A percentile compares a stretch with the other conserved stretches of the same genome.
phyloP scores from a whole-genome alignment of 208 protist species.

The Trypanosomatidae sp. region DNA sequence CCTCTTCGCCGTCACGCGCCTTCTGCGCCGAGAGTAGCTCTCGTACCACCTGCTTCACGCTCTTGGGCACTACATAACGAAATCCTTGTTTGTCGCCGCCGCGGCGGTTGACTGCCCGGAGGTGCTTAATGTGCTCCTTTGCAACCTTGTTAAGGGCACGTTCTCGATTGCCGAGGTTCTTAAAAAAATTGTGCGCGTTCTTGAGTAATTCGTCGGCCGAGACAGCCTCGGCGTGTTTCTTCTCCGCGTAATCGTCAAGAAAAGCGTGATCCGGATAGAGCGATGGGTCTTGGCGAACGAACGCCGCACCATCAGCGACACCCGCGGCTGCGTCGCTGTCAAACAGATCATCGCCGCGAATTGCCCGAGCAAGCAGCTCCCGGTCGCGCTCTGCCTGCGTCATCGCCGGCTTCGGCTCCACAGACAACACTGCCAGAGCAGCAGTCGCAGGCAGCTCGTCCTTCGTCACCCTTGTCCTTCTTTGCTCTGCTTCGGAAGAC shows the following conservation, averaged over 20 bases:
- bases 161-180: constrained; percentile 61
- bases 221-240: constrained; percentile 57
- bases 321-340: not conserved
- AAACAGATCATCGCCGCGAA: constrained; percentile 42
- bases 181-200: constrained; percentile 81
- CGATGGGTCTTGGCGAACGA: constrained; percentile 28
- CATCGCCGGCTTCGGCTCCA: not conserved
- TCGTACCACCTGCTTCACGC: constrained; percentile 67
- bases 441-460: not conserved
- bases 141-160: constrained; percentile 55
- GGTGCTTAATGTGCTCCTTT: constrained; percentile 47
- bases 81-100: constrained; percentile 91
- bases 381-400: constrained; percentile 28
- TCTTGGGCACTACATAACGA: constrained; percentile 81
- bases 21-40: constrained; percentile 55
- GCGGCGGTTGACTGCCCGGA: constrained; percentile 77
- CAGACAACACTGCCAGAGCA: not conserved
- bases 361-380: constrained; percentile 50
- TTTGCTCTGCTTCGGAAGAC: not conserved
- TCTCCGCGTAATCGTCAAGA: constrained; percentile 72
- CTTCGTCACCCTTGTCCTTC: not conserved
- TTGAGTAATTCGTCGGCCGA: constrained; percentile 60
- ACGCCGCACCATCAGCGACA: not conserved
- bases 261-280: constrained; percentile 63
- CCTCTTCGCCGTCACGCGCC: constrained; percentile 21